phyloP scores from a whole-genome alignment of 2,329 filamentous ascomycete genomes.

The Blastomyces parvus region DNA sequence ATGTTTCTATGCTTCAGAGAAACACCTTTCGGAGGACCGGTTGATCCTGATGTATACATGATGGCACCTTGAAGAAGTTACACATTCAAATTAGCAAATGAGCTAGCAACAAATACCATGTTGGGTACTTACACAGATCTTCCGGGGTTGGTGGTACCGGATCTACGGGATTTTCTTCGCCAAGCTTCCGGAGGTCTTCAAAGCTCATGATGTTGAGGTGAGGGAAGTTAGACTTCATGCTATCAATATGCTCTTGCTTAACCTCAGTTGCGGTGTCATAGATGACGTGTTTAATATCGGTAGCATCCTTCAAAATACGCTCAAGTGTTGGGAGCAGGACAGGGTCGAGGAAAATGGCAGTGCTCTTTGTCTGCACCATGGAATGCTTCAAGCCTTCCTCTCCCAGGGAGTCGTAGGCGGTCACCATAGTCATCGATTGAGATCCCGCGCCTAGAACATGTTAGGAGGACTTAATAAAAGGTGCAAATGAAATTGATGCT shows the following conservation, averaged over 20 bases:
- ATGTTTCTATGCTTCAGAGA: constrained; percentile 70
- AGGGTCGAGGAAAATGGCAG: constrained; percentile 29
- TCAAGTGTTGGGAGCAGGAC: constrained; percentile 40
- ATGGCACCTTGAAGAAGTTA: constrained; percentile 48
- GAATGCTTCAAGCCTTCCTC: constrained; percentile 29
- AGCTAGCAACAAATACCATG: neutral
- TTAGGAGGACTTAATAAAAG: constrained; percentile 6
- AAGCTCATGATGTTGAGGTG: constrained; percentile 44
- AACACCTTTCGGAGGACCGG: constrained; percentile 76
- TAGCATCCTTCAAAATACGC: constrained; percentile 44
- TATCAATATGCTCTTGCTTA: constrained; percentile 41
- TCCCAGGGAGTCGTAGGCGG: constrained; percentile 30
- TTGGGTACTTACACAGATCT: constrained; percentile 42
- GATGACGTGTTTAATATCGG: constrained; percentile 44
- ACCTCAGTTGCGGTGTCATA: constrained; percentile 45
- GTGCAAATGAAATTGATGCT: neutral
- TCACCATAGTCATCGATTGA: constrained; percentile 85
- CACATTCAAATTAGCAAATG: constrained; percentile 1
- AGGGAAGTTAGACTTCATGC: constrained; percentile 42
- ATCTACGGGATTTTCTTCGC: constrained; percentile 57
- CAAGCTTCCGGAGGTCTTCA: constrained; percentile 41
- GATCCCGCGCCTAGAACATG: constrained; percentile 50
- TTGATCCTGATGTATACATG: constrained; percentile 73
- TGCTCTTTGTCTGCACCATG: constrained; percentile 24
- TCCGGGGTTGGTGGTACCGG: constrained; percentile 59